phyloP scores from a whole-genome alignment of 805 yeast species.

The Candida tammaniensis region DNA sequence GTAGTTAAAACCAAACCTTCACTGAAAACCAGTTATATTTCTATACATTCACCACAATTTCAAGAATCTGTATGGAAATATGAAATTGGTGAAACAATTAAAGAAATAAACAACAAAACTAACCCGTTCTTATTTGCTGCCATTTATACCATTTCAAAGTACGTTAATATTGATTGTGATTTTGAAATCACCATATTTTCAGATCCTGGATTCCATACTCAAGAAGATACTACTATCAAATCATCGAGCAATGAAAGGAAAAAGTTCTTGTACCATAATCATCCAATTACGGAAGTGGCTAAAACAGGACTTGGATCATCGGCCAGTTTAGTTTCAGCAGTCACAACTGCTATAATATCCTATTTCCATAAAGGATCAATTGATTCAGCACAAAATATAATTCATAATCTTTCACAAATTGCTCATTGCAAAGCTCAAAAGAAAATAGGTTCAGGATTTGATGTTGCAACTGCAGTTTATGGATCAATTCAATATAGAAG shows the following conservation, averaged over 20 bases:
- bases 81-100: conserved; percentile 15
- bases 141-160: conserved; percentile 51
- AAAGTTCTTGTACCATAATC: conserved; percentile 57
- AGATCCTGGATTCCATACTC: conserved; percentile 89
- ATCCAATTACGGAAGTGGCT: conserved; percentile 67
- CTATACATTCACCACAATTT: conserved; percentile 76
- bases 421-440: conserved; percentile 94
- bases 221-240: conserved; percentile 41
- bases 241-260: conserved; percentile 33
- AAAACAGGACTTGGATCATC: conserved; percentile 97
- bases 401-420: conserved; percentile 84
- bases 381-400: conserved; percentile 12
- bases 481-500: conserved; percentile 85
- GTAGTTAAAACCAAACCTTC: conserved; percentile 30
- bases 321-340: conserved; percentile 85
- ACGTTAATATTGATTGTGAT: no score
- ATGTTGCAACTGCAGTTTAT: conserved; percentile 91
- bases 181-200: conserved; percentile 62
- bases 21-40: conserved; percentile 21
- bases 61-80: conserved; percentile 67
- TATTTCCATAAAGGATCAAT: conserved; percentile 28
- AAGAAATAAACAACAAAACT: conserved; percentile 27
- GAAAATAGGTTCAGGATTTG: conserved; percentile 96
- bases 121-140: conserved; percentile 80
- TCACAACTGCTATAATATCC: conserved; percentile 66